phyloP scores from a whole-genome alignment of 768 basidiomycete species.

The Phaffia australis region DNA sequence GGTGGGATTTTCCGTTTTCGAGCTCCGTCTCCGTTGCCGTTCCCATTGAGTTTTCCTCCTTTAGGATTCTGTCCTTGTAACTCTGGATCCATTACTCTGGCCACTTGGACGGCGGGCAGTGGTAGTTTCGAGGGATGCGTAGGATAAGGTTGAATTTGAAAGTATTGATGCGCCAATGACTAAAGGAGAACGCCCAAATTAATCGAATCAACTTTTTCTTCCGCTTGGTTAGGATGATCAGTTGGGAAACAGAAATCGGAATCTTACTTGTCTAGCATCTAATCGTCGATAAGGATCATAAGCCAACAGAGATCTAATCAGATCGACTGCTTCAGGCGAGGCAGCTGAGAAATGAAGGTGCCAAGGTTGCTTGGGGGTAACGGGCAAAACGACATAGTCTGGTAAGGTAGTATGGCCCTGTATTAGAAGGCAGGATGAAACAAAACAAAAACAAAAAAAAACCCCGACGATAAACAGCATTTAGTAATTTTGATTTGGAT shows the following conservation, averaged over 20 bases:
- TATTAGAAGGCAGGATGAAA: background rate
- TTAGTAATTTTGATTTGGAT: background rate
- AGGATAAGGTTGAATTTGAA: conserved; percentile 72
- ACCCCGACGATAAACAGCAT: background rate
- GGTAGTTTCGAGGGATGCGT: conserved; percentile 82
- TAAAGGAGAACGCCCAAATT: conserved; percentile 33
- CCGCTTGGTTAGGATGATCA: background rate
- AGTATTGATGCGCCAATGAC: conserved; percentile 81
- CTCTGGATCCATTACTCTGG: conserved; percentile 46
- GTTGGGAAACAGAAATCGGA: background rate
- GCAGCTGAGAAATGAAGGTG: conserved; percentile 86
- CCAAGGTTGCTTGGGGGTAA: conserved; percentile 70
- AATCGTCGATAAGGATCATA: conserved; percentile 81
- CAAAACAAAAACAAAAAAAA: conserved; percentile 1
- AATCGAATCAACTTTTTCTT: background rate
- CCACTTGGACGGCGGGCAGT: conserved; percentile 45
- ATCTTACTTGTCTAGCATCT: conserved; percentile 60
- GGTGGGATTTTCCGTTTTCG: too few relatives aligned
- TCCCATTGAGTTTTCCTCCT: conserved; percentile 6
- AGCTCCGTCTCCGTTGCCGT: too few relatives aligned
- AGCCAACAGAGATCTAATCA: conserved; percentile 64
- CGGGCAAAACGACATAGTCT: conserved; percentile 75
- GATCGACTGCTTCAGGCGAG: conserved; percentile 68
- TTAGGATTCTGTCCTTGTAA: conserved; percentile 29
- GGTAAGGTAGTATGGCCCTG: conserved; percentile 85